Percentiles rank a stretch among this genome's conserved stretches.
Conservation (phyloP, 169 alveolate species). For the Plasmodium ovale region DNA sequence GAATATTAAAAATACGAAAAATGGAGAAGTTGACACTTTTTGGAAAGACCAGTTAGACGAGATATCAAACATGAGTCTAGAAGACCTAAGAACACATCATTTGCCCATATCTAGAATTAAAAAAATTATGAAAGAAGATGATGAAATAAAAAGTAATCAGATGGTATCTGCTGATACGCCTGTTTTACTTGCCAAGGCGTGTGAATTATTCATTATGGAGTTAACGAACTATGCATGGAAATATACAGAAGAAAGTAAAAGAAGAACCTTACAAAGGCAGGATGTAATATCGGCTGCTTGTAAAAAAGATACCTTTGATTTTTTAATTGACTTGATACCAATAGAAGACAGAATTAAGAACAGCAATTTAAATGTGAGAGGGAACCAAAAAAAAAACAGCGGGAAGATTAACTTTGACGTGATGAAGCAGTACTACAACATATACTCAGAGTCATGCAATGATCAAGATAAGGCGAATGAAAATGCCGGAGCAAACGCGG, state of each 20-base stretch:
- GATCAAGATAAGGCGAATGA: slow-evolving; percentile 2
- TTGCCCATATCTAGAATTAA: slow-evolving; percentile 96
- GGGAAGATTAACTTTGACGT: slow-evolving; percentile 25
- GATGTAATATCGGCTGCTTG: slow-evolving; percentile 89
- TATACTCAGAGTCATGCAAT: slow-evolving; percentile 2
- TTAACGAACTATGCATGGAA: slow-evolving; percentile 94
- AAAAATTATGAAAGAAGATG: slow-evolving; percentile 96
- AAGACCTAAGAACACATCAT: slow-evolving; percentile 76
- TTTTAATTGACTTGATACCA: slow-evolving; percentile 87
- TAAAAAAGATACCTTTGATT: slow-evolving; percentile 92
- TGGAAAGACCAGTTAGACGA: slow-evolving; percentile 65
- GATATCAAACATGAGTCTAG: slow-evolving; percentile 34
- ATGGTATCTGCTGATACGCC: slow-evolving; percentile 98
- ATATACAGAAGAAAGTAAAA: slow-evolving; percentile 91
- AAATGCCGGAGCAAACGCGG: too few relatives aligned
- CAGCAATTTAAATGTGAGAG: slow-evolving; percentile 24
- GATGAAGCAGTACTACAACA: slow-evolving; percentile 49
- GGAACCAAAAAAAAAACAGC: slow-evolving; percentile 11
- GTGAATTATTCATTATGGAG: slow-evolving; percentile 96
- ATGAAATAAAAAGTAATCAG: slow-evolving; percentile 91
- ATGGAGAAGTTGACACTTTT: slow-evolving; percentile 33
- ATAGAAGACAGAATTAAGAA: slow-evolving; percentile 57
- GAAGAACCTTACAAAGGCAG: slow-evolving; percentile 93
- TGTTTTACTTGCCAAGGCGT: slow-evolving; percentile 95
- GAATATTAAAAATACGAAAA: slow-evolving; percentile 40